A percentile compares a stretch with the other conserved stretches of the same genome.
Evolutionary conservation across 108 stramenopile species (phyloP).

Genomic region (Nitzschia sp.): DNA sequence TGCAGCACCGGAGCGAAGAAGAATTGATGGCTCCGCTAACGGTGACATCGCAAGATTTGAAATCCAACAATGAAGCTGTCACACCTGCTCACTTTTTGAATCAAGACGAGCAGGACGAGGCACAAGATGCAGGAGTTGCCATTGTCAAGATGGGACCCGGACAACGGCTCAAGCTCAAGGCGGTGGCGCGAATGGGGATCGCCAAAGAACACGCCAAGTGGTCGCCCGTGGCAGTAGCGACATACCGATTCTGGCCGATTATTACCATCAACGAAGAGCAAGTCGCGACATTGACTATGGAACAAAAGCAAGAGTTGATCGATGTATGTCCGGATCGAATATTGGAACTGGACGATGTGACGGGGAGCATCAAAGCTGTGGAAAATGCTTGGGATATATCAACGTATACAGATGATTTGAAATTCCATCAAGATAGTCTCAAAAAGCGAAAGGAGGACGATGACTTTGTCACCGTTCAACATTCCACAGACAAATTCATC

Average conservation of each 20-base stretch:
- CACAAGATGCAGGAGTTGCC: conserved; percentile 88
- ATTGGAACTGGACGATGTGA: conserved; percentile 73
- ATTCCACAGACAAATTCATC: conserved; percentile 73
- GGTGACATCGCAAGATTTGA: conserved; percentile 74
- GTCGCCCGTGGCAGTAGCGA: conserved; percentile 95
- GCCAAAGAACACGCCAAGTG: conserved; percentile 98
- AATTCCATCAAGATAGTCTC: conserved; percentile 66
- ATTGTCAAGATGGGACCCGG: conserved; percentile 94
- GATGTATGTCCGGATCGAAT: conserved; percentile 89
- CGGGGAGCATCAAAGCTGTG: conserved; percentile 61
- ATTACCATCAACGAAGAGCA: conserved; percentile 90
- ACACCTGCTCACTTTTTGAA: conserved; percentile 82
- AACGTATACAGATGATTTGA: conserved; percentile 85
- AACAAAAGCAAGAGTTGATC: conserved; percentile 88
- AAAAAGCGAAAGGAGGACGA: conserved; percentile 85
- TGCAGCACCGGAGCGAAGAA: conserved; percentile 46
- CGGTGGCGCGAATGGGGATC: conserved; percentile 94
- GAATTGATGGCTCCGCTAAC: conserved; percentile 70
- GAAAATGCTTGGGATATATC: conserved; percentile 84
- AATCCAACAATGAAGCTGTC: conserved; percentile 69
- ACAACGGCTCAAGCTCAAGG: conserved; percentile 91
- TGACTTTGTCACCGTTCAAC: conserved; percentile 78
- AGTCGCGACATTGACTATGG: conserved; percentile 78
- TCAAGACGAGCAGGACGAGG: conserved; percentile 80
- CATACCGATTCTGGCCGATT: conserved; percentile 92